Percentiles rank a stretch among this genome's conserved stretches.
phyloP scores from a whole-genome alignment of 169 alveolate species.

The Babesia bigemina region DNA sequence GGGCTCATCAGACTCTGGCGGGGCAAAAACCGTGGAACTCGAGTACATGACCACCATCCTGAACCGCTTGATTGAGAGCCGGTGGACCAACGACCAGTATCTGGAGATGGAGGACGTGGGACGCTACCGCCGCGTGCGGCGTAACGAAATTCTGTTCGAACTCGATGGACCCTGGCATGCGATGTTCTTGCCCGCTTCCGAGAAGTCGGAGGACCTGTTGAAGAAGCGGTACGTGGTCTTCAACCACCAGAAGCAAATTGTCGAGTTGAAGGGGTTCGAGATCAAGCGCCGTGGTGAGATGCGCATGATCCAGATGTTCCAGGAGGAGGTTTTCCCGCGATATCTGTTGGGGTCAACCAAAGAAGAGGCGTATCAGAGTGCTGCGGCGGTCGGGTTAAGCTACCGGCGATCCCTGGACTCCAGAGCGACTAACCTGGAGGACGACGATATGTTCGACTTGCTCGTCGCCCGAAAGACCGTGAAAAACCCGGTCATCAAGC shows the following conservation, averaged over 20 bases:
- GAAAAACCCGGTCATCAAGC: slow-evolving; percentile 88
- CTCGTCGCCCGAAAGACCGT: slow-evolving; percentile 91
- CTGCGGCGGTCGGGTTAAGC: slow-evolving; percentile 91
- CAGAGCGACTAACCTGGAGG: slow-evolving; percentile 86
- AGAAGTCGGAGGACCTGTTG: slow-evolving; percentile 92
- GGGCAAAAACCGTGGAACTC: slow-evolving; percentile 65
- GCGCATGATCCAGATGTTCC: slow-evolving; percentile 93
- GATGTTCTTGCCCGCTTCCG: slow-evolving; percentile 97
- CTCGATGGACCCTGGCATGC: slow-evolving; percentile 99
- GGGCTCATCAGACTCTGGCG: slow-evolving; percentile 8
- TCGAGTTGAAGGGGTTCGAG: slow-evolving; percentile 96
- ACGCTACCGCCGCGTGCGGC: slow-evolving; percentile 80
- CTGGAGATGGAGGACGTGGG: slow-evolving; percentile 80
- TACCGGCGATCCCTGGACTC: slow-evolving; percentile 90
- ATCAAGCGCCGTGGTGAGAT: slow-evolving; percentile 98
- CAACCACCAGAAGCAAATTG: slow-evolving; percentile 88
- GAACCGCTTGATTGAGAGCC: slow-evolving; percentile 91
- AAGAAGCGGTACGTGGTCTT: slow-evolving; percentile 96
- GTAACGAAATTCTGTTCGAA: slow-evolving; percentile 96
- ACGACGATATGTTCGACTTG: slow-evolving; percentile 91
- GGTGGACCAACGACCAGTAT: slow-evolving; percentile 95
- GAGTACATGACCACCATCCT: slow-evolving; percentile 94
- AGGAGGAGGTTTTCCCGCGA: slow-evolving; percentile 94
- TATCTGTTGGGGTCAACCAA: slow-evolving; percentile 91
- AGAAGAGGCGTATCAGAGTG: slow-evolving; percentile 92